Evolutionary conservation across 1,139 yeast genomes (phyloP), one percentile per base, ranked within the genome.

Genomic region (Candida albicans): DNA sequence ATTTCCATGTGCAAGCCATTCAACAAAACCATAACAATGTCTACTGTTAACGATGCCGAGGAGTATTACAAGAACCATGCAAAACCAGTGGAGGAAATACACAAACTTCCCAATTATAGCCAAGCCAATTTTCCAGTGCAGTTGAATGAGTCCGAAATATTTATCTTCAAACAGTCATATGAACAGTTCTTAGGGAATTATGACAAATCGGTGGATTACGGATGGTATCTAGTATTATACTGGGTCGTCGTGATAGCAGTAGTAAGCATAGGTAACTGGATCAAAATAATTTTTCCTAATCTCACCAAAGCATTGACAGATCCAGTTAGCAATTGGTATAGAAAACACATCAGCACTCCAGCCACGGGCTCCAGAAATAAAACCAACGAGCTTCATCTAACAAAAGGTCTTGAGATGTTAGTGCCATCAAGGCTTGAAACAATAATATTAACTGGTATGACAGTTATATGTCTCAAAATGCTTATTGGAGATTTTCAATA

Each of bases 381-480:
- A 42, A 63, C 73, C 18, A 49, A 51, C 24, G 70, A 64, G 42
- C 50, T 53, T 34, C 54, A 54, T 11, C 50, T 62, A 15, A 55
- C 65, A 27, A 58, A 63, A 5, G 46, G 64, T 25, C 56, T 71
- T 24, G 65, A 72, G 58, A 48, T 62, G 67, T 35, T 75, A 33
- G 59, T 83, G 10, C 96, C 96, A 0, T 79, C 90, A 0, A 71
- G 95, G 46, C 64, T 77, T 48, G 95, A 85, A 60, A 58, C 82
- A 0, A 48, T 79, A 7, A 64, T 79, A 36, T 63, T 84, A 14
- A 49, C 64, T 9, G 65, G 76, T 8, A 83, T 80, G 11, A 10
- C 33, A n/a, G 10, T 22, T 3, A 59, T 83, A 46, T 68, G 73
- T 35, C 45, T 75, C 9, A 65, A 79, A 14, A 65, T 79, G 37